Evolutionary conservation across 305 asterid genomes (phyloP), one percentile per base, ranked within the genome.

Genomic region (Ilex paraguariensis): DNA sequence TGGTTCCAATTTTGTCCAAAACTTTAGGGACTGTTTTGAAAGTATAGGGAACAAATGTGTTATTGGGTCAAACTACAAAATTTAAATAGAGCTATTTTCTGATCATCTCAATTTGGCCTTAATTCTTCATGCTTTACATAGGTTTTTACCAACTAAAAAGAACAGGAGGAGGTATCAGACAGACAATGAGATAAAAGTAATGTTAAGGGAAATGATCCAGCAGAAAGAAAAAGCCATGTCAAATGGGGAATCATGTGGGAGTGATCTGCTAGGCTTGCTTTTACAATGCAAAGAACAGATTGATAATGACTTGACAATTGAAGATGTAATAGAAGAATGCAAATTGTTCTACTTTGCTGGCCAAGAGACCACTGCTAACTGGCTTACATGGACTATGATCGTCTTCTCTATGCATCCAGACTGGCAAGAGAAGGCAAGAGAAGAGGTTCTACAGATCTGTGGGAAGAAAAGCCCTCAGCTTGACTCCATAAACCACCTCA

Each of bases 351-450:
- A 64, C 66, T 64, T 76, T 54, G 77, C 74, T 53, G 80, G 80
- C 46, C 75, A 76, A 66, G 78, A 56, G 62, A 72, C 77, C 8
- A 62, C 77, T 3, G 70, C 77, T 12, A 56, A 56, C 3, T 70
- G 70, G 76, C 76, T 77, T 28, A 69, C 73, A 6, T 73, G 79
- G 82, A 69, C 79, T 1, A 62, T 73, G 44, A 57, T 77, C 33
- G 53, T 79, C 10, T 10, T 75, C 31, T 63, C 71, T 13, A 70
- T 48, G 75, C 70, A 68, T 61, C 77, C 73, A 14, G 54, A 74
- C 48, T 80, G 85, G 82, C 82, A 80, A 69, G 70, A 73, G 14
- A 70, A 57, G 53, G 78, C 80, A 4, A 68, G 80, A 58, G 66
- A 74, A 61, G 85, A 73, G 33, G 80, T 76, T 42, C 66, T 40